Percentiles rank a stretch among this genome's conserved stretches.
Evolutionary conservation across 495 filamentous ascomycete species (phyloP).

Genomic region (Neurospora sp.): DNA sequence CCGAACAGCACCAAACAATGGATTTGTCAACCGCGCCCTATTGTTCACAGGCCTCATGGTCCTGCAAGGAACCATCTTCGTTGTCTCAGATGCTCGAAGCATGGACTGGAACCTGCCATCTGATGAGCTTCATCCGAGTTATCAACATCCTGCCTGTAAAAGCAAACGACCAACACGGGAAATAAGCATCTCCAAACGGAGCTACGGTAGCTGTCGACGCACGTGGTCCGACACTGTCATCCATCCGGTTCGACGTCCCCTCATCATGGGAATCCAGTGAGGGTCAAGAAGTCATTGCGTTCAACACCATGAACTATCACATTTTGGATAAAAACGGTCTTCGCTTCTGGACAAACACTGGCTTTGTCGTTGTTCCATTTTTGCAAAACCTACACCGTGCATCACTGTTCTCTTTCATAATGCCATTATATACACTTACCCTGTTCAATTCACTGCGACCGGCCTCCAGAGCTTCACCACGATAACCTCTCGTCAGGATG

Average conservation of each 20-base stretch:
- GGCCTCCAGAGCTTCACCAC: not conserved
- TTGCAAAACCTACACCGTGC: not conserved
- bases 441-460: not conserved
- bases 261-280: not conserved
- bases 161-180: not conserved
- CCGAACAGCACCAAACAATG: not conserved
- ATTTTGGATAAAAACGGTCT: not conserved
- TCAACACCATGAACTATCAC: not conserved
- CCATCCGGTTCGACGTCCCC: not conserved
- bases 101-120: not conserved
- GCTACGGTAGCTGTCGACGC: not conserved
- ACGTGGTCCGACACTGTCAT: not conserved
- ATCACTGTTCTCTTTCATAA: not conserved
- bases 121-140: not conserved
- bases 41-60: not conserved
- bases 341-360: not conserved
- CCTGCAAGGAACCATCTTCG: not conserved
- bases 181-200: not conserved
- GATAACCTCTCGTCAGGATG: not conserved
- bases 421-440: not conserved
- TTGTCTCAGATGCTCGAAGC: not conserved
- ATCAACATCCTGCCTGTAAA: not conserved
- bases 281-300: not conserved
- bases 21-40: not conserved
- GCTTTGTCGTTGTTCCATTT: not conserved